These are phyloP conservation scores for Priceomyces carsonii DNA, from an alignment of 805 yeast genomes.

Conservation along the genomic window DNA sequence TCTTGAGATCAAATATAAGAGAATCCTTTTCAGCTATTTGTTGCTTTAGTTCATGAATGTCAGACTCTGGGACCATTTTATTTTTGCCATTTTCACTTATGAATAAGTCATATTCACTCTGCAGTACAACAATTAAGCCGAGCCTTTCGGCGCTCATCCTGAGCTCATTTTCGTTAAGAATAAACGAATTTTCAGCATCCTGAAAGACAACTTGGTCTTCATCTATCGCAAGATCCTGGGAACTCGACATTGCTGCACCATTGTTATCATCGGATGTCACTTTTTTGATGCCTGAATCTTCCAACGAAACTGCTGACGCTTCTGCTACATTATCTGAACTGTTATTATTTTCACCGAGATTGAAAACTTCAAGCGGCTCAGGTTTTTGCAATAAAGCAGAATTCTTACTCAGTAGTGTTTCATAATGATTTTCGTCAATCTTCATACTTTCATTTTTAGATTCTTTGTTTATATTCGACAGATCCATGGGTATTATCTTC, in stretches of 20 bases:
- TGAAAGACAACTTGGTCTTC: too few relatives aligned
- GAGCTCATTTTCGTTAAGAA: conserved; percentile 27
- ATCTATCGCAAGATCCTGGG: too few relatives aligned
- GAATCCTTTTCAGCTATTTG: conserved; percentile 31
- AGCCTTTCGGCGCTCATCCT: conserved; percentile 22
- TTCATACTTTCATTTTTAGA: conserved; percentile 9
- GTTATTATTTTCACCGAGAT: too few relatives aligned
- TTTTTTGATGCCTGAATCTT: too few relatives aligned
- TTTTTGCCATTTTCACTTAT: conserved; percentile 14
- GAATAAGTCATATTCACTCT: conserved; percentile 19
- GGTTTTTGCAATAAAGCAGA: too few relatives aligned
- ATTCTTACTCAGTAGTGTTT: conserved; percentile 8
- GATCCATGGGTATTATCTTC: conserved; percentile 24
- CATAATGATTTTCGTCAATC: conserved; percentile 17
- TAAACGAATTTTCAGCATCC: conserved; percentile 33
- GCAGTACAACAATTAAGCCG: conserved; percentile 24
- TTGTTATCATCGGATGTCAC: too few relatives aligned
- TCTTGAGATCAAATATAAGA: conserved; percentile 21
- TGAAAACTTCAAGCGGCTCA: too few relatives aligned
- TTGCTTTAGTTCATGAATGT: conserved; percentile 24
- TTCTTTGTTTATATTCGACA: conserved; percentile 1
- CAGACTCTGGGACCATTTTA: conserved; percentile 28
- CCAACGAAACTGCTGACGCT: too few relatives aligned
- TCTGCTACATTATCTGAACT: too few relatives aligned
- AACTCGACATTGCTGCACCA: too few relatives aligned